Base-by-base conservation (phyloP, 139 green algal species). In the Picochlorum sp. region DNA sequence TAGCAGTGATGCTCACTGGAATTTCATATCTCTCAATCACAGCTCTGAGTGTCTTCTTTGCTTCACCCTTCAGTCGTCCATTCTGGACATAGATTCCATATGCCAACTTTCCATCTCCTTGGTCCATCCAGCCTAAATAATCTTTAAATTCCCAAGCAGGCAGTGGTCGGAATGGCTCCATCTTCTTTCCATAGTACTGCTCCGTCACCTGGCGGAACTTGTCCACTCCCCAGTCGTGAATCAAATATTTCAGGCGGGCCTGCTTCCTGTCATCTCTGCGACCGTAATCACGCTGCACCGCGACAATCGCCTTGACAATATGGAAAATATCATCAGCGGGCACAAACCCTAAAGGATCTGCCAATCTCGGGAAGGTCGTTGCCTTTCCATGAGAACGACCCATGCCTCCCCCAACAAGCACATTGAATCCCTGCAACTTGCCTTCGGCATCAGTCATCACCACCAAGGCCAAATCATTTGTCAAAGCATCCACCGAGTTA, bases 401-500 rank as follows among this genome's bases (percentile, higher is more conserved):
- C 90, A 99, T 88, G 73, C 94, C 94, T 38, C 94, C 94, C 49
- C 94, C 94, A 16, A 89, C 92, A 31, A 92, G 60, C 3, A 99
- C 18, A 81, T 99, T 88, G 77, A 86, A 98, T 9, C 94, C 94
- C 75, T 86, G 23, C 44, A 93, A n/a, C 73, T 89, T 76, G 51
- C 88, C 84, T 13, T 31, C 70, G 4, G 82, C 67, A 59, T 92
- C 74, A 13, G 34, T 76, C 49, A 97, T 91, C 13, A 95, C 85
- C n/a, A 98, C 81, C 28, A 98, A 66, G 4, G 71, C 87, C 20
- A 95, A 52, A 69, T 98, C 94, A 68, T 99, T 96, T 30, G 94
- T 99, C 69, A 98, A 88, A 38, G 98, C 62, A 80, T 99, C 94
- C 21, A 99, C 83, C 20, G 67, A 85, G 83, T 99, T 99, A 77